A percentile compares a stretch with the other conserved stretches of the same genome.
Conservation (phyloP, 495 filamentous ascomycete genomes). For the Penicillium taxi region DNA sequence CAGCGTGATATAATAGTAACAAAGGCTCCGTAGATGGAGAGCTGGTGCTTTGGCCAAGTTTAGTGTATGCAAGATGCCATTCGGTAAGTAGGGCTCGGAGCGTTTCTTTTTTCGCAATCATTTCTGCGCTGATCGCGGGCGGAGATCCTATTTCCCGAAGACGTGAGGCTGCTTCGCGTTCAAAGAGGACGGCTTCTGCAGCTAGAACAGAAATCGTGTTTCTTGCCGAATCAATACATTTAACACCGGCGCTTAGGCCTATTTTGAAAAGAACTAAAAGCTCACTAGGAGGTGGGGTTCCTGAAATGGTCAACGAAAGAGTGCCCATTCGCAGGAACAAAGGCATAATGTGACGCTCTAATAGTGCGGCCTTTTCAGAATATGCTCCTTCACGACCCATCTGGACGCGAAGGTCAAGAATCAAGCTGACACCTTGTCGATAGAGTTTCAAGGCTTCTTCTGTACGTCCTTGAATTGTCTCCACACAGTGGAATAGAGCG, state of each 20-base stretch:
- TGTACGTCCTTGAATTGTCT: constrained; percentile 41
- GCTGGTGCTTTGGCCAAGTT: background rate
- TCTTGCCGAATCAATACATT: constrained; percentile 14
- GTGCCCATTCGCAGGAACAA: constrained; percentile 19
- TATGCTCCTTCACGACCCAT: constrained; percentile 4
- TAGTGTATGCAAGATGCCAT: constrained; percentile 8
- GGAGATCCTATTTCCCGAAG: background rate
- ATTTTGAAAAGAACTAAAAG: constrained; percentile 5
- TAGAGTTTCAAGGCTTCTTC: constrained; percentile 20
- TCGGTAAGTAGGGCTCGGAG: constrained; percentile 4
- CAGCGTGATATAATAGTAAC: constrained; percentile 8
- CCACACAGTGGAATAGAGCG: constrained; percentile 47
- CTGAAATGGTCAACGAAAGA: constrained; percentile 16
- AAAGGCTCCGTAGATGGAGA: constrained; percentile 4
- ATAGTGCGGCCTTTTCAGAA: constrained; percentile 8
- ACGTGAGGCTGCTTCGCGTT: constrained; percentile 9
- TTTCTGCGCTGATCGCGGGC: background rate
- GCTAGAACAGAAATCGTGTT: constrained; percentile 7
- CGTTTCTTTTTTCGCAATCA: constrained; percentile 6
- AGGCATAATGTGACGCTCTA: constrained; percentile 18
- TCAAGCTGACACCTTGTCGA: constrained; percentile 16
- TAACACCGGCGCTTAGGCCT: background rate
- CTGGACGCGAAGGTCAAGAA: constrained; percentile 15
- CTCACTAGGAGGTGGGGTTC: constrained; percentile 8
- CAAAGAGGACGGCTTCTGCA: constrained; percentile 16